phyloP scores from a whole-genome alignment of 2,329 filamentous ascomycete genomes.

The Chrysosporium queenslandicum region DNA sequence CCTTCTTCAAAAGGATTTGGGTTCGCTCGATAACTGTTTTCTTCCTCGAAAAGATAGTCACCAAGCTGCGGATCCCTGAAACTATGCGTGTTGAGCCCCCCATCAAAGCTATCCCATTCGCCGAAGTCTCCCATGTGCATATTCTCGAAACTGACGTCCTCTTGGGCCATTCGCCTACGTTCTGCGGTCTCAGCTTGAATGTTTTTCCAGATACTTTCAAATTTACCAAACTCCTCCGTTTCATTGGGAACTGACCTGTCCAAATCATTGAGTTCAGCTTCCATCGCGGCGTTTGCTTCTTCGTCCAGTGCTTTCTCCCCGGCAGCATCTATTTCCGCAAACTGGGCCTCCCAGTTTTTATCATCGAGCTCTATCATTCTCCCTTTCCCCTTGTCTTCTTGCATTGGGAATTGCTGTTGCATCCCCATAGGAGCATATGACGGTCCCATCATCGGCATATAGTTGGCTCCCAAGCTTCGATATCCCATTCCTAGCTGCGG shows the following conservation, averaged over 20 bases:
- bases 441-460: slow-evolving; percentile 44
- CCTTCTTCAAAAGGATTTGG: slow-evolving; percentile 86
- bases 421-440: slow-evolving; percentile 42
- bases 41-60: slow-evolving; percentile 87
- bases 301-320: slow-evolving; percentile 46
- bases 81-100: slow-evolving; percentile 52
- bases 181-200: slow-evolving; percentile 38
- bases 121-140: slow-evolving; percentile 61
- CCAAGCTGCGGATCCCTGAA: slow-evolving; percentile 70
- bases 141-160: slow-evolving; percentile 48
- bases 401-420: slow-evolving; percentile 37
- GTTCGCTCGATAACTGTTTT: slow-evolving; percentile 77
- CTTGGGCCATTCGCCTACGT: slow-evolving; percentile 51
- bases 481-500: slow-evolving; percentile 29
- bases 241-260: slow-evolving; percentile 67
- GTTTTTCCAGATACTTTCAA: slow-evolving; percentile 62
- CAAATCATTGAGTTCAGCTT: slow-evolving; percentile 78
- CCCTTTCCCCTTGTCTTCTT: slow-evolving; percentile 71
- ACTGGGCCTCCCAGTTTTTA: slow-evolving; percentile 90
- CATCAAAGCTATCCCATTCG: slow-evolving; percentile 70
- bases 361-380: slow-evolving; percentile 85
- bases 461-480: slow-evolving; percentile 26
- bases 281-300: slow-evolving; percentile 63
- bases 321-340: slow-evolving; percentile 66
- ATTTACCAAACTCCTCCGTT: slow-evolving; percentile 61